Conservation (phyloP, 164 flowering plant genomes). For the Tetrastigma voinierianum region DNA sequence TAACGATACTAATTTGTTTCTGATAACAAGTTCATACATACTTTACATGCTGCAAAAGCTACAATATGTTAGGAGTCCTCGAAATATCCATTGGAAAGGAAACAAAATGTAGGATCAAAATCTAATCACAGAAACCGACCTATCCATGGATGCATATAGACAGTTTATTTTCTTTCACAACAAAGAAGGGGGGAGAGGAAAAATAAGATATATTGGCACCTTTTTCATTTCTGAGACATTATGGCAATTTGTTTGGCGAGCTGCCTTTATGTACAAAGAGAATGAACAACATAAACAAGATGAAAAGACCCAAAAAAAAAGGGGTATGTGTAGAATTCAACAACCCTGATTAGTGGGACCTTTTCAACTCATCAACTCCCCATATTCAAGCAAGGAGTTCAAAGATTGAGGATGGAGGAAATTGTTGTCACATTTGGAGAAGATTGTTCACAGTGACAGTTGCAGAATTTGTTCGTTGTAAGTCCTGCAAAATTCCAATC, state of each 20-base stretch:
- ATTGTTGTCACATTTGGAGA: constrained; percentile 67
- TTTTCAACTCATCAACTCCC: too few relatives aligned
- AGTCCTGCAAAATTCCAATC: constrained; percentile 57
- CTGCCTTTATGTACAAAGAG: constrained; percentile 19
- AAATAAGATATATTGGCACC: background rate
- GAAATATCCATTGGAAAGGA: too few relatives aligned
- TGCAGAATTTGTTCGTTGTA: constrained; percentile 82
- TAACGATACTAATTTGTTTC: too few relatives aligned
- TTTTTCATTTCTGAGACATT: background rate
- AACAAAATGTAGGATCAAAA: too few relatives aligned
- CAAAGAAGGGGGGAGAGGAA: background rate
- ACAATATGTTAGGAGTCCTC: too few relatives aligned
- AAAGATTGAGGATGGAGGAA: constrained; percentile 2
- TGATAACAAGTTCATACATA: too few relatives aligned
- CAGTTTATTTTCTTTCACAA: constrained; percentile 8
- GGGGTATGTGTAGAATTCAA: background rate
- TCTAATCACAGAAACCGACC: too few relatives aligned
- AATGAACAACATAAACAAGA: constrained; percentile 6
- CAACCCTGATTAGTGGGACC: background rate
- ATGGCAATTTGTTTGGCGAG: background rate
- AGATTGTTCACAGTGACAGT: constrained; percentile 93
- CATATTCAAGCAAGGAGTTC: constrained; percentile 9
- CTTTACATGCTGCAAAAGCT: too few relatives aligned
- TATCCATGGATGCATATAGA: background rate
- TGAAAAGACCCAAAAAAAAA: background rate